A percentile compares a stretch with the other conserved stretches of the same genome.
phyloP scores from a whole-genome alignment of 371 early-diverging fungal species.

The Mortierella sp. region DNA sequence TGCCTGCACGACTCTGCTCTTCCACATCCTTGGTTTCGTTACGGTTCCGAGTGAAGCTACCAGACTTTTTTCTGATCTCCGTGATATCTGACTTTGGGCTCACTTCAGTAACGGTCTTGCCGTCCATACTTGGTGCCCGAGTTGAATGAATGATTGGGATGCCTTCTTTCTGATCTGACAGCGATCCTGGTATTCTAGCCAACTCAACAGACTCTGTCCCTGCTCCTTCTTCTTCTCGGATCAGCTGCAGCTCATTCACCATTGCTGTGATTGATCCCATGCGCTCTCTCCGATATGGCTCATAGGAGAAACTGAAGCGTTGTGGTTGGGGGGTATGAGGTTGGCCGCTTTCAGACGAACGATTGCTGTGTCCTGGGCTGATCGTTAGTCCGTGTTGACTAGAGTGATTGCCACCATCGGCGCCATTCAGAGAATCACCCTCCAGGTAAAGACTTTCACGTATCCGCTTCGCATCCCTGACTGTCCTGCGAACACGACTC shows the following conservation, averaged over 20 bases:
- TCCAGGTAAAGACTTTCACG: constrained; percentile 41
- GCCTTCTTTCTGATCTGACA: background rate
- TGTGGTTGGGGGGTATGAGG: constrained; percentile 25
- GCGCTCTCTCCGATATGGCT: constrained; percentile 30
- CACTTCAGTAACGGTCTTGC: background rate
- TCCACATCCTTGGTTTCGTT: background rate
- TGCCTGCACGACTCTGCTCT: no score
- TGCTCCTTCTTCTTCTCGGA: constrained; percentile 17
- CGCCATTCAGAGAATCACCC: constrained; percentile 20
- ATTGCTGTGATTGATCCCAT: constrained; percentile 46
- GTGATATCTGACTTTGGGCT: no score
- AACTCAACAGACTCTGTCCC: constrained; percentile 2
- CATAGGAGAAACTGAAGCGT: constrained; percentile 20
- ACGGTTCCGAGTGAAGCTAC: background rate
- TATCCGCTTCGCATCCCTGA: constrained; percentile 38
- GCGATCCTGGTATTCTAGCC: constrained; percentile 5
- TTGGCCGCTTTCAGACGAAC: constrained; percentile 11
- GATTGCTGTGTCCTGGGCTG: constrained; percentile 6
- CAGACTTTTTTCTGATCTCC: background rate
- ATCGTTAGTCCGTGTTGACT: constrained; percentile 35
- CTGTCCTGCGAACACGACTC: constrained; percentile 31
- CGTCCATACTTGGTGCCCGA: no score
- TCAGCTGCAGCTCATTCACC: constrained; percentile 36
- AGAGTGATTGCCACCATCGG: constrained; percentile 21
- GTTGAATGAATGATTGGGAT: background rate